These are phyloP conservation scores for Coprinopsis strossmayeri DNA, from an alignment of 768 basidiomycete genomes.

Conservation along the genomic window DNA sequence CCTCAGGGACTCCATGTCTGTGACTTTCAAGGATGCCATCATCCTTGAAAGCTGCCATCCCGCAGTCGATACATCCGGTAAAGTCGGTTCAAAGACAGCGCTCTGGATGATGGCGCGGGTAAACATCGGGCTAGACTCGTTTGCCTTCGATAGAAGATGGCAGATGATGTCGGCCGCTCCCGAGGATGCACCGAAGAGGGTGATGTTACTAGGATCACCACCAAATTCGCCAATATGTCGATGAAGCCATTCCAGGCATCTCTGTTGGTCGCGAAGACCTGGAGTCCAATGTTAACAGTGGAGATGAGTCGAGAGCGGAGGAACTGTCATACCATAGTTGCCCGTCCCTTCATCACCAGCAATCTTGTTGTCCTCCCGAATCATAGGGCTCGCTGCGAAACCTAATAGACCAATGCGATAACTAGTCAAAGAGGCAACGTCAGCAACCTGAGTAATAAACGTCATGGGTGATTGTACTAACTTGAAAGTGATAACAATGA, in stretches of 20 bases:
- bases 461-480: conserved; percentile 19
- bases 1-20: conserved; percentile 58
- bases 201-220: conserved; percentile 56
- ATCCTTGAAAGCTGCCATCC: conserved; percentile 64
- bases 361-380: conserved; percentile 60
- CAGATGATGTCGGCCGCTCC: conserved; percentile 54
- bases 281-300: background rate
- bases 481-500: conserved; percentile 74
- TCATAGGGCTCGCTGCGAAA: conserved; percentile 59
- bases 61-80: conserved; percentile 53
- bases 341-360: conserved; percentile 68
- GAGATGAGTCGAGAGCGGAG: too few species aligned
- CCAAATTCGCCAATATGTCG: conserved; percentile 57
- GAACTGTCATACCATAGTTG: conserved; percentile 73
- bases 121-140: conserved; percentile 56
- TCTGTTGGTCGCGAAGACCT: conserved; percentile 62
- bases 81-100: conserved; percentile 52
- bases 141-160: conserved; percentile 58
- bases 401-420: conserved; percentile 76
- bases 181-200: conserved; percentile 43
- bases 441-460: background rate
- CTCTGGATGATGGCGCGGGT: conserved; percentile 74
- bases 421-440: conserved; percentile 26
- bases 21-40: conserved; percentile 47
- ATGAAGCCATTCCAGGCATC: conserved; percentile 59